A percentile compares a stretch with the other conserved stretches of the same genome.
Conservation (phyloP, 176 grass and related monocot genomes). For the Avena insularis region DNA sequence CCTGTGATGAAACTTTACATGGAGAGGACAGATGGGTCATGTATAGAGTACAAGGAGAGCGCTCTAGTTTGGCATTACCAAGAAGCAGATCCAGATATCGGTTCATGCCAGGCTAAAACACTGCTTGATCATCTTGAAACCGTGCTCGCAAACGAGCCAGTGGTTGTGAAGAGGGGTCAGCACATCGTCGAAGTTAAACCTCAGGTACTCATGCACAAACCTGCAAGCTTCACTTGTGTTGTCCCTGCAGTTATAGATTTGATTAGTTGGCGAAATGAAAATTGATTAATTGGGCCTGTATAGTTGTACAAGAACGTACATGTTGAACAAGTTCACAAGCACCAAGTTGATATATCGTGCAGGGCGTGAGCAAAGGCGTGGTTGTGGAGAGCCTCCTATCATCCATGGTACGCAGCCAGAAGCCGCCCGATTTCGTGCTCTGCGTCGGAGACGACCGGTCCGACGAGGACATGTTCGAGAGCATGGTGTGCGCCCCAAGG, state of each 20-base stretch:
- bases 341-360: slow-evolving; percentile 25
- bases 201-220: slow-evolving; percentile 59
- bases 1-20: slow-evolving; percentile 82
- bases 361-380: slow-evolving; percentile 37
- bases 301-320: too few species aligned
- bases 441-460: slow-evolving; percentile 91
- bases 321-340: too few species aligned
- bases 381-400: too few species aligned
- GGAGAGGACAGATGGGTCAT: slow-evolving; percentile 76
- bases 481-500: slow-evolving; percentile 65
- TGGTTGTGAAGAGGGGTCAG: slow-evolving; percentile 88
- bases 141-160: slow-evolving; percentile 88
- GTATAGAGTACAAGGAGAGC: slow-evolving; percentile 70
- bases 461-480: slow-evolving; percentile 98
- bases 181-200: slow-evolving; percentile 30
- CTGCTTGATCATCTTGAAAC: slow-evolving; percentile 13
- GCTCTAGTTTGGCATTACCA: too few species aligned
- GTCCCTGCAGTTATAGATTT: too few species aligned
- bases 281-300: too few species aligned
- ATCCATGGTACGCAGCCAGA: slow-evolving; percentile 6
- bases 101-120: too few species aligned
- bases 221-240: too few species aligned
- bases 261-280: too few species aligned
- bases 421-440: slow-evolving; percentile 76
- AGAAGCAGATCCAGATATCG: too few species aligned